Evolutionary conservation across 768 basidiomycete genomes (phyloP), one percentile per base, ranked within the genome.

Genomic region (Polyporus arcularius): DNA sequence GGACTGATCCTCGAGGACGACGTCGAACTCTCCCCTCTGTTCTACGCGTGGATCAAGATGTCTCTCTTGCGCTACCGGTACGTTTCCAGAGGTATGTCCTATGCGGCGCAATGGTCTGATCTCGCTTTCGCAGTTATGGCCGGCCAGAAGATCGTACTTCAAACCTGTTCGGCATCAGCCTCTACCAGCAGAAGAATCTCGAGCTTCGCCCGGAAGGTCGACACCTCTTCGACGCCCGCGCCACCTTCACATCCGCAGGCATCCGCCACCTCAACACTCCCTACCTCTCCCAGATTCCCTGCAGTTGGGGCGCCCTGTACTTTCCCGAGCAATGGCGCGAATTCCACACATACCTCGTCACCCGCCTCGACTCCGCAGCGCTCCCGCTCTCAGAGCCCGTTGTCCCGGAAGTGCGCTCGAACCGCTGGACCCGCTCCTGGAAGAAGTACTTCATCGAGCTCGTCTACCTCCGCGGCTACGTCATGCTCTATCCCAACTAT

Each of bases 291-390:
- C 89, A 91, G 60, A 85, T 93, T 10, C 94, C 93, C 0, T 94
- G 93, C 73, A 92, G 90, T 74, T 96, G 92, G 93, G 94, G 93
- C 14, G 93, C 91, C 2, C 79, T 92, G 40, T 96, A 94, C 76
- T 96, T 96, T 70, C 92, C 94, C 11, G 83, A 91, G 64, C 87
- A 89, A 67, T 94, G 92, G 93, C 83, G 86, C 65, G 90, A 91
- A 71, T 95, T 94, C 72, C 91, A 95, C 74, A 74, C 77, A 53
- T 94, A 91, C 70, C 85, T 94, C 63, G 66, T 83, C 41, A 69
- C 80, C n/a, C 86, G 92, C 30, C 81, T 93, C n/a, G 80, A 85
- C n/a, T 82, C 84, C 57, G 47, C 72, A 61, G 58, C 81, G 60
- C 69, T 76, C 45, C 74, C 69, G 21, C 65, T 76, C 46, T 75